These are phyloP conservation scores for Corynascus novoguineensis DNA, from an alignment of 495 filamentous ascomycete species.

Conservation along the genomic window DNA sequence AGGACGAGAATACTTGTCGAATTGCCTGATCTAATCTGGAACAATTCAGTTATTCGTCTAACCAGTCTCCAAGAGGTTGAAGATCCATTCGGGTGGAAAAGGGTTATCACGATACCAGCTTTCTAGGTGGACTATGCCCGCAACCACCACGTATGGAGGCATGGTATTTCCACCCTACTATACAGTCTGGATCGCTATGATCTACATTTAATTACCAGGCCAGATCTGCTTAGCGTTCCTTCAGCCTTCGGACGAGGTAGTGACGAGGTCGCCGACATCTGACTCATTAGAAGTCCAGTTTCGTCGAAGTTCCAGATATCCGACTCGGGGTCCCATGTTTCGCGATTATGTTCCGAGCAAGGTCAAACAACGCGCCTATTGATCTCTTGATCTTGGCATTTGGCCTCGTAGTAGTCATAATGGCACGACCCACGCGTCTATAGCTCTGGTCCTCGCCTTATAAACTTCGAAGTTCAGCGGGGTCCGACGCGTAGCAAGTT, in stretches of 20 bases:
- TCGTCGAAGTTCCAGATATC: slow-evolving; percentile 48
- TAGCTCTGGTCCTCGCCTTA: too few relatives aligned
- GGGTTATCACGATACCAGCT: slow-evolving; percentile 11
- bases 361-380: too few relatives aligned
- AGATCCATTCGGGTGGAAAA: slow-evolving; percentile 2
- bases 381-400: too few relatives aligned
- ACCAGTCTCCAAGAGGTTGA: background rate
- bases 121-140: slow-evolving; percentile 5
- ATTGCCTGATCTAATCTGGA: background rate
- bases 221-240: slow-evolving; percentile 25
- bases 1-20: background rate
- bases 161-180: background rate
- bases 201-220: slow-evolving; percentile 39
- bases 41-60: background rate
- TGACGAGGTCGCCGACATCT: slow-evolving; percentile 28
- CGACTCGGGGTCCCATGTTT: slow-evolving; percentile 23
- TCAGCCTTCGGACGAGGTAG: slow-evolving; percentile 26
- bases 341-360: slow-evolving; percentile 26
- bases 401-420: too few relatives aligned
- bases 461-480: too few relatives aligned
- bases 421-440: too few relatives aligned
- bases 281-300: slow-evolving; percentile 38
- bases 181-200: slow-evolving; percentile 29
- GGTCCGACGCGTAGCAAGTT: too few relatives aligned
- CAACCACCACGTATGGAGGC: slow-evolving; percentile 1